phyloP scores from a whole-genome alignment of 1,284 basidiomycete species.

The Rugosomyces carneus region DNA sequence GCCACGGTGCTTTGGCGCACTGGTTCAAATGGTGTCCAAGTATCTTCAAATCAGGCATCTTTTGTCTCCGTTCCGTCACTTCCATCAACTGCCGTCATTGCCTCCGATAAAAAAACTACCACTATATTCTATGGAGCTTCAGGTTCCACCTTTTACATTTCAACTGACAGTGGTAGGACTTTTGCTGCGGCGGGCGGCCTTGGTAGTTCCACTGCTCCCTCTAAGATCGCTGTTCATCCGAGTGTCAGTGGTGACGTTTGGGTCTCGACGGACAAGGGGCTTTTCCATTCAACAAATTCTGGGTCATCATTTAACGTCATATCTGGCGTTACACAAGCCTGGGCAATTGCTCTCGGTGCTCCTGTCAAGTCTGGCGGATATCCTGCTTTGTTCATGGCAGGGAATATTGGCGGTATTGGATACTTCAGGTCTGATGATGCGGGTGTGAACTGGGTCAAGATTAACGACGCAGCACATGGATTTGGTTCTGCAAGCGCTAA shows the following conservation, averaged over 20 bases:
- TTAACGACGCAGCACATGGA: slow-evolving; percentile 55
- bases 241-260: slow-evolving; percentile 50
- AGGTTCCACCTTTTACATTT: slow-evolving; percentile 50
- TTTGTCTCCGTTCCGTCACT: slow-evolving; percentile 47
- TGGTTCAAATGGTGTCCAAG: slow-evolving; percentile 39
- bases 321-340: slow-evolving; percentile 43
- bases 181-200: slow-evolving; percentile 40
- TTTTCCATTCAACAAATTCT: slow-evolving; percentile 54
- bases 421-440: slow-evolving; percentile 56
- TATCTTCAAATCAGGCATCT: slow-evolving; percentile 44
- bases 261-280: slow-evolving; percentile 55
- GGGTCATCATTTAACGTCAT: slow-evolving; percentile 46
- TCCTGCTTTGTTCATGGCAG: slow-evolving; percentile 52
- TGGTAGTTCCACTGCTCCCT: slow-evolving; percentile 41
- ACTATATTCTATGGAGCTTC: slow-evolving; percentile 53
- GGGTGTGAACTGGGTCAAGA: slow-evolving; percentile 54
- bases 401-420: slow-evolving; percentile 43
- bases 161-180: slow-evolving; percentile 46
- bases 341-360: slow-evolving; percentile 54
- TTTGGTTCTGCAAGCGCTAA: slow-evolving; percentile 49
- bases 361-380: slow-evolving; percentile 45
- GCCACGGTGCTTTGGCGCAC: slow-evolving; percentile 56
- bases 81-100: slow-evolving; percentile 46
- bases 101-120: slow-evolving; percentile 55
- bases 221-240: slow-evolving; percentile 49